Percentiles rank a stretch among this genome's conserved stretches.
These are phyloP conservation scores for Heliosperma pusillum DNA, from an alignment of 148 eudicot genomes.

Conservation along the genomic window DNA sequence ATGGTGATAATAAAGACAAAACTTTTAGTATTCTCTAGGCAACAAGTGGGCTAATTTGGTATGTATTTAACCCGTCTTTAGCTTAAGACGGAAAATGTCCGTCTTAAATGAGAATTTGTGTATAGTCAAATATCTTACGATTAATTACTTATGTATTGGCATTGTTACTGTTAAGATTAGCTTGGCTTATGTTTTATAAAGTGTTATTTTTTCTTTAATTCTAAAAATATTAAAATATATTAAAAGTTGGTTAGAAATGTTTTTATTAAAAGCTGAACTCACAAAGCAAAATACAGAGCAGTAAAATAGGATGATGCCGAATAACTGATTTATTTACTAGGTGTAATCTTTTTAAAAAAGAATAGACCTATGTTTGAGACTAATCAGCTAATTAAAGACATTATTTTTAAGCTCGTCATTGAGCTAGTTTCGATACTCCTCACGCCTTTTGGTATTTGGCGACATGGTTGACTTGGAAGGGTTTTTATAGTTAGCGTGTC, in stretches of 20 bases:
- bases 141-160: neutral
- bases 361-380: neutral
- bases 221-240: too few relatives aligned
- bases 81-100: too few relatives aligned
- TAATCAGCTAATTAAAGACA: neutral
- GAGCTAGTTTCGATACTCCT: neutral
- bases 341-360: neutral
- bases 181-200: too few relatives aligned
- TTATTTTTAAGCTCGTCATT: neutral
- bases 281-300: neutral
- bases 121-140: neutral
- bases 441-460: neutral
- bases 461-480: slow-evolving; percentile 2
- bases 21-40: too few relatives aligned
- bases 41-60: too few relatives aligned
- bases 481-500: neutral
- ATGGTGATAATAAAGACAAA: too few relatives aligned
- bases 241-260: neutral
- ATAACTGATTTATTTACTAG: neutral
- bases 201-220: too few relatives aligned
- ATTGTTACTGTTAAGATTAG: too few relatives aligned
- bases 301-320: neutral
- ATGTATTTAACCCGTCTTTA: too few relatives aligned
- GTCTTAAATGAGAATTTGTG: too few relatives aligned
- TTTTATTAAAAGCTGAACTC: neutral